Evolutionary conservation across 78 protist genomes (phyloP), one percentile per base, ranked within the genome.

Genomic region (Emiliania huxleyi): DNA sequence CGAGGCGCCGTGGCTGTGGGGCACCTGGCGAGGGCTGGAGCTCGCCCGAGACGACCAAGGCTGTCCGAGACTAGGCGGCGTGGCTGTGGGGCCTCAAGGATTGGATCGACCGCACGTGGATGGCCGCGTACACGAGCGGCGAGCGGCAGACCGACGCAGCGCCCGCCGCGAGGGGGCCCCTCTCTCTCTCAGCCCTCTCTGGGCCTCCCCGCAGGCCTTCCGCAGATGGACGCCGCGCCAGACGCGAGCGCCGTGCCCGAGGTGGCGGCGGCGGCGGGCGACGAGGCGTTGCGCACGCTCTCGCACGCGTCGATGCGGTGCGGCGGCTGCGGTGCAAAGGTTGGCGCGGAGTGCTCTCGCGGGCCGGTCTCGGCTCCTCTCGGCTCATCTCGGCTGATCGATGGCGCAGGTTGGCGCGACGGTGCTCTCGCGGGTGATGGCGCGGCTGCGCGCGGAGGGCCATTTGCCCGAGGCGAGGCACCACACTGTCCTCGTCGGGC

Each of bases 61-160:
- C n/a, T n/a, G n/a, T n/a, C n/a, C n/a, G n/a, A n/a, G n/a, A n/a
- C n/a, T n/a, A n/a, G n/a, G n/a, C n/a, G n/a, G n/a, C n/a, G n/a
- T 90, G 94, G 93, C 83, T 91, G 49, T 91, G 93, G 88, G 79
- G 11, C 11, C 77, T 79, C 11, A 75, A 91, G 49, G 94, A 91
- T 42, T 91, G 94, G 94, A 91, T 91, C 90, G 94, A 91, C 55
- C 90, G 90, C 23, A 83, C 49, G 38, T 91, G 90, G 91, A 91
- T 91, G 94, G 42, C 38, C 0, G 56, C 4, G n/a, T 91, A 91
- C 90, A 52, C 62, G 62, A 52, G n/a, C n/a, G n/a, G n/a, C n/a
- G n/a, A n/a, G n/a, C n/a, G n/a, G n/a, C n/a, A n/a, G n/a, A n/a
- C n/a, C n/a, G n/a, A 46, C 88, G 25, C 22, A 42, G 26, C 56